Conservation (phyloP, 257 asterid species). For the Asclepias syriaca region DNA sequence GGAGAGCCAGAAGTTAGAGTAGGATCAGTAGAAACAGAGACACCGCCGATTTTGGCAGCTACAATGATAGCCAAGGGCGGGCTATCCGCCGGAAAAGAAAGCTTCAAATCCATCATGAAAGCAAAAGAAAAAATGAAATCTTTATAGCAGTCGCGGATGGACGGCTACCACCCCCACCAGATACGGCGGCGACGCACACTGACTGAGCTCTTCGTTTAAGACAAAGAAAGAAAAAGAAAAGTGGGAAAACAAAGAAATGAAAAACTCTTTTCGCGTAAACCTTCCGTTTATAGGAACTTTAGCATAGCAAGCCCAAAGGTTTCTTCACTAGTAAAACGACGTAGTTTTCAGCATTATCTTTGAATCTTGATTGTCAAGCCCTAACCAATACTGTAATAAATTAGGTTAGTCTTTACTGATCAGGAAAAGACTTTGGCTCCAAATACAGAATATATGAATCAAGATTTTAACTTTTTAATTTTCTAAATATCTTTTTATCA, state of each 20-base stretch:
- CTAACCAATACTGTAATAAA: too few relatives aligned
- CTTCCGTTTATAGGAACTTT: not conserved
- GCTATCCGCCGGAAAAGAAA: slow-evolving; percentile 43
- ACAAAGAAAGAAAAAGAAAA: not conserved
- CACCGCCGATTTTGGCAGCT: slow-evolving; percentile 63
- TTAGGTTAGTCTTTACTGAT: too few relatives aligned
- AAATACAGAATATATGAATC: too few relatives aligned
- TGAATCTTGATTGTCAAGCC: too few relatives aligned
- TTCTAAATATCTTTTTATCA: too few relatives aligned
- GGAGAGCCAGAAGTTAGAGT: slow-evolving; percentile 47
- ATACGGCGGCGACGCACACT: slow-evolving; percentile 3
- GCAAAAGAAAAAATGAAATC: not conserved
- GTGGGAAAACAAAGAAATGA: not conserved
- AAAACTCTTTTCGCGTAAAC: not conserved
- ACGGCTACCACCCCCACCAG: not conserved
- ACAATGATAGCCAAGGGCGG: slow-evolving; percentile 70
- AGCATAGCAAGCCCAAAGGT: not conserved
- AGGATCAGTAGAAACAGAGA: slow-evolving; percentile 38
- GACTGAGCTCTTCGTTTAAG: not conserved
- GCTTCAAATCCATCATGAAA: slow-evolving; percentile 41
- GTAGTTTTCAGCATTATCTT: not conserved
- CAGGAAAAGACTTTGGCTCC: too few relatives aligned
- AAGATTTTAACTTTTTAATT: too few relatives aligned
- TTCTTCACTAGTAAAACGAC: not conserved
- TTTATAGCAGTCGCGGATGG: not conserved